Base-by-base conservation (phyloP, 1,139 yeast species). In the Kurtzmaniella quercitrusa region DNA sequence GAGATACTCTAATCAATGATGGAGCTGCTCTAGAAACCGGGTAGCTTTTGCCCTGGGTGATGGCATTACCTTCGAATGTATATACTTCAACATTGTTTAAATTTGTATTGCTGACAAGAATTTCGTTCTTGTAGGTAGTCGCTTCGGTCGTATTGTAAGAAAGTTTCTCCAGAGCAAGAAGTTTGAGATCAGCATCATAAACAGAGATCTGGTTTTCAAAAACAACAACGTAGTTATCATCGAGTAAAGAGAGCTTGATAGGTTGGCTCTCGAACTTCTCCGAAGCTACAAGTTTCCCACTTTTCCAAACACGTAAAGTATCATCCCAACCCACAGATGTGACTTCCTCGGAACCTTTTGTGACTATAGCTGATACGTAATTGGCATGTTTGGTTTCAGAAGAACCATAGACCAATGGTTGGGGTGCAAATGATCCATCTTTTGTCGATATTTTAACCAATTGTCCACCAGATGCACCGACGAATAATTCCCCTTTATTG, bases 241-340 rank as follows among this genome's bases (percentile, higher is more conserved):
- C 58, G 26, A 57, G 54, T 5, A 50, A 38, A 1, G 74, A 58
- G 7, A 82, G 60, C 40, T 74, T 74, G 51, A 74, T 78, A 14
- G 97, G 96, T 63, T 89, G 96, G 3, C 70, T 67, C 1, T 68
- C 61, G 41, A 87, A 67, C 11, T 48, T 44, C 11, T 63, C 51
- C 1, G 64, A 55, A 2, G 53, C 50, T 9, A 59, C 56, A n/a
- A 66, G 52, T 11, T 52, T 45, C 21, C 57, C 60, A 36, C 57
- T 59, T 9, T 59, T 53, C 62, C 84, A 66, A 2, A 67, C 54
- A 54, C 76, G 78, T 40, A 89, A 55, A n/a, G 78, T 76, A 56
- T 88, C 95, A 60, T 93, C 98, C 98, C 98, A 91, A 1, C 91
- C 95, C 23, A 81, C 68, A 16, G 94, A 74, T 43, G 76, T 65